phyloP scores from a whole-genome alignment of 2,329 filamentous ascomycete species.

The Hypoxylon sp. region DNA sequence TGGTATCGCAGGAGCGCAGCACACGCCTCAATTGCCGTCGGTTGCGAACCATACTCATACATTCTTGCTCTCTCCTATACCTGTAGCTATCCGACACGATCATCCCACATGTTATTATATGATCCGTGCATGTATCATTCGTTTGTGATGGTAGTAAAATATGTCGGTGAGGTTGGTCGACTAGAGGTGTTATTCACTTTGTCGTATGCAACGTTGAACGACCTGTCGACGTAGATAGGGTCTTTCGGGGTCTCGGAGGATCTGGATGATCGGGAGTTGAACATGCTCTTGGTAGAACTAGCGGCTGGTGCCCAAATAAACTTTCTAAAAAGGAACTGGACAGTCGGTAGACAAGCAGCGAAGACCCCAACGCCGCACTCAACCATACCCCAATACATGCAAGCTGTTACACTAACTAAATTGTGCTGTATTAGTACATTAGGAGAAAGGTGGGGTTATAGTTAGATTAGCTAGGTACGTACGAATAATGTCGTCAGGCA shows the following conservation, averaged over 20 bases:
- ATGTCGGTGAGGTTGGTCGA: slow-evolving; percentile 7
- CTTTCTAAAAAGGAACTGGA: slow-evolving; percentile 35
- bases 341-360: slow-evolving; percentile 37
- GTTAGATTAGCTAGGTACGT: slow-evolving; percentile 1
- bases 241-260: background rate
- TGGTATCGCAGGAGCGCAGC: too few species aligned
- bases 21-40: too few species aligned
- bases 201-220: slow-evolving; percentile 15
- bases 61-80: background rate
- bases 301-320: slow-evolving; percentile 26
- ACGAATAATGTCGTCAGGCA: slow-evolving; percentile 34
- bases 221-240: slow-evolving; percentile 19
- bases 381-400: slow-evolving; percentile 40
- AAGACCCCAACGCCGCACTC: slow-evolving; percentile 40
- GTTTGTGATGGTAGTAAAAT: slow-evolving; percentile 2
- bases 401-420: slow-evolving; percentile 32
- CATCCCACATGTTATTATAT: slow-evolving; percentile 22
- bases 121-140: background rate
- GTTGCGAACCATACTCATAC: background rate
- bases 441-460: background rate
- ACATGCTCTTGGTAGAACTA: slow-evolving; percentile 26
- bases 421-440: background rate
- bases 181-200: slow-evolving; percentile 11
- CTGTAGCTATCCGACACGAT: background rate
- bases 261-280: slow-evolving; percentile 26